Evolutionary conservation across 108 stramenopile genomes (phyloP), one percentile per base, ranked within the genome.

Genomic region (Cyclotella distinguenda): DNA sequence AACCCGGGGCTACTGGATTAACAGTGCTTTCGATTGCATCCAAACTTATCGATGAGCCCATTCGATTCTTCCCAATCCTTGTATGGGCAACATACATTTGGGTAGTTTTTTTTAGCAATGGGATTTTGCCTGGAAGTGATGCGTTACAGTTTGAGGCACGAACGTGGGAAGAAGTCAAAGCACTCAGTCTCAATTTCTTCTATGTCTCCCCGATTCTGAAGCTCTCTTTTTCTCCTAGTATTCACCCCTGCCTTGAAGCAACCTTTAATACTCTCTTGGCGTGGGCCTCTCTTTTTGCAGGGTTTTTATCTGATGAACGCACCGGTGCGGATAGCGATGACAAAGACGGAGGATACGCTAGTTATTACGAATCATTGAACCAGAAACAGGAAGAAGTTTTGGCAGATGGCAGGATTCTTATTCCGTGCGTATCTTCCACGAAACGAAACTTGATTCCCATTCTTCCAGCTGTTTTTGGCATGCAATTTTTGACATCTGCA

Each of bases 401-500:
- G 19, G 49, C 50, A 16, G 64, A 75, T 56, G 66, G 74, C 11
- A 59, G 58, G 27, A 47, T 62, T 0, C 34, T 75, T 23, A 22
- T 75, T 3, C 66, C 66, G 3, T 39, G 66, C 31, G 74, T 75
- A 30, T 53, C 59, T 0, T 43, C 51, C 35, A 78, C 67, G 25
- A 84, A 90, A 64, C 82, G 76, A 26, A 89, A 93, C 46, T 66
- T 86, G 5, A 45, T 89, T 35, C 74, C 87, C 5, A 67, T 88
- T 44, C 54, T 86, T 6, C 88, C 91, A 0, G 77, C 67, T 10
- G 74, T 96, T 43, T 66, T 79, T 15, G 90, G 95, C 26, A 96
- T 96, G 95, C 92, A 96, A 66, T 91, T 96, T 47, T 60, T 96
- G 34, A 93, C 90, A 33, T 83, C 80, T 13, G 95, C 90, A 4